These are phyloP conservation scores for Suhomyces bribrorum DNA, from an alignment of 1,139 yeast species.

Conservation along the genomic window DNA sequence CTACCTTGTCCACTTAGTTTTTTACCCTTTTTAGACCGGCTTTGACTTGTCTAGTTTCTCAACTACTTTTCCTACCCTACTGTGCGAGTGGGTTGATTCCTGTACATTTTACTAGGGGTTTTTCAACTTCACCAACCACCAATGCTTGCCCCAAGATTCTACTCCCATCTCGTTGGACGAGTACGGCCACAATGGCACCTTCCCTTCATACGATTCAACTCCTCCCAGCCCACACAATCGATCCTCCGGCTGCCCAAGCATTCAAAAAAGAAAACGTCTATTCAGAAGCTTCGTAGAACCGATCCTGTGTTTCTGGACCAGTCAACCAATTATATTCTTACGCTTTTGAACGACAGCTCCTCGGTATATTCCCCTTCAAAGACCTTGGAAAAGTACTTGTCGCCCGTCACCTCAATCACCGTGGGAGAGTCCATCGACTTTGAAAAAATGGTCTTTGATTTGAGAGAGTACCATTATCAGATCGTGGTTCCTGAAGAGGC, in stretches of 20 bases:
- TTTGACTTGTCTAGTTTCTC: not conserved
- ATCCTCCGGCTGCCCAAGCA: constrained; percentile 10
- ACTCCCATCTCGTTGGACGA: not conserved
- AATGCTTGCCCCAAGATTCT: not conserved
- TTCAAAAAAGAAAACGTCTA: constrained; percentile 26
- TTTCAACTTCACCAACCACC: not conserved
- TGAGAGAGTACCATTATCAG: constrained; percentile 39
- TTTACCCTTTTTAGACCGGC: not conserved
- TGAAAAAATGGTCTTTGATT: constrained; percentile 32
- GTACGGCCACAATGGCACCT: not conserved
- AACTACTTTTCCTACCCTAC: not conserved
- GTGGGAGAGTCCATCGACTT: constrained; percentile 70
- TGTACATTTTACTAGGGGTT: constrained; percentile 1
- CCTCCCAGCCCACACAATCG: constrained; percentile 6
- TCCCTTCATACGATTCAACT: constrained; percentile 4
- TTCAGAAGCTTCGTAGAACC: constrained; percentile 30
- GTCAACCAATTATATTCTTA: constrained; percentile 27
- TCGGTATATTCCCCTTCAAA: constrained; percentile 23
- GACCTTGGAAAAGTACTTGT: constrained; percentile 30
- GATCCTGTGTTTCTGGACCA: constrained; percentile 24
- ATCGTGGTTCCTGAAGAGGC: constrained; percentile 73
- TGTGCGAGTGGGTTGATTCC: not conserved
- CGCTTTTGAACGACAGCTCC: constrained; percentile 28
- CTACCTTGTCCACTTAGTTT: not conserved
- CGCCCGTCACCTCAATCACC: constrained; percentile 59